phyloP scores from a whole-genome alignment of 192 early-diverging fungal species.

The Linnemannia elongata region DNA sequence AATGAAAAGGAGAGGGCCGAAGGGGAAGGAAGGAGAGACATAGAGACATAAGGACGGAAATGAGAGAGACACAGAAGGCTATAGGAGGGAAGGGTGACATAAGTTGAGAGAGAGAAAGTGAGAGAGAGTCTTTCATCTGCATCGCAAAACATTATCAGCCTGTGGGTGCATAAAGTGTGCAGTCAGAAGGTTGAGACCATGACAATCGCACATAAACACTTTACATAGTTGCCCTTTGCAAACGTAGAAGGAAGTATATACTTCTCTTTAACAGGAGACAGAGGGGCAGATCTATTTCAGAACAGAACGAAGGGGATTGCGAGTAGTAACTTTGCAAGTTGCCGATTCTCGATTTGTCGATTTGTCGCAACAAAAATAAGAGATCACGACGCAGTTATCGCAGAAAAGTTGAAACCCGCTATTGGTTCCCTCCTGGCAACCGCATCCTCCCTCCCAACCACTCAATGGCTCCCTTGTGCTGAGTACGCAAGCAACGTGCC shows the following conservation, averaged over 20 bases:
- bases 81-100: too few species aligned
- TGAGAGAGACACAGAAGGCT: too few species aligned
- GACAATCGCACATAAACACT: too few species aligned
- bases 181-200: too few species aligned
- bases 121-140: too few species aligned
- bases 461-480: background rate
- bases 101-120: too few species aligned
- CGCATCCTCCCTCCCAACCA: background rate
- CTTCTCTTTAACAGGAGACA: background rate
- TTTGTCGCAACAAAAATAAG: background rate
- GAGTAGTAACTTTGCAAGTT: background rate
- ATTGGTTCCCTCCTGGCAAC: background rate
- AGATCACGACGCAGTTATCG: background rate
- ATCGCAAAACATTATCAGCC: too few species aligned
- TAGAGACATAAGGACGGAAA: too few species aligned
- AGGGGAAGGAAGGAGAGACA: background rate
- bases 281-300: background rate
- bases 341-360: background rate
- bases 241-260: background rate
- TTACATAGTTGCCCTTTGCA: too few species aligned
- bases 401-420: background rate
- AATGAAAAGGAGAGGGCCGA: background rate
- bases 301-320: background rate
- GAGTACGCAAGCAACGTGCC: background rate
- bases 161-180: too few species aligned